Percentiles rank a stretch among this genome's conserved stretches.
These are phyloP conservation scores for Phytophthora sp. DNA, from an alignment of 352 stramenopile species.

Conservation along the genomic window DNA sequence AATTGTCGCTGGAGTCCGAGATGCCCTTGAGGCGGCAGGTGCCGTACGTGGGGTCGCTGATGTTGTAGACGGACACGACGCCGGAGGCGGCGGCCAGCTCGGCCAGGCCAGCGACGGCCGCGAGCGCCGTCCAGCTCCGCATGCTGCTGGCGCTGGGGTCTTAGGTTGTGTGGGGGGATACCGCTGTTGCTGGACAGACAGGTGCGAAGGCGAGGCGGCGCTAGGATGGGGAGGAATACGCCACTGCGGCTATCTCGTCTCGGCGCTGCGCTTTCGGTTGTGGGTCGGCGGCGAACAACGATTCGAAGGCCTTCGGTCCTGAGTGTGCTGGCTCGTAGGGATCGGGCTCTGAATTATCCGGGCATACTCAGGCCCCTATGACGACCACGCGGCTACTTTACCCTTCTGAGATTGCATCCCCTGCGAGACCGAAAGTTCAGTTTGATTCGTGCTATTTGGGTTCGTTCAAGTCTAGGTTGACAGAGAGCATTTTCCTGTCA, in stretches of 20 bases:
- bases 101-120: conserved; percentile 1
- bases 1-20: conserved; percentile 59
- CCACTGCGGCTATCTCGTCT: neutral
- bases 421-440: too few relatives aligned
- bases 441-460: too few relatives aligned
- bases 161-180: conserved; percentile 12
- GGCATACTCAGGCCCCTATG: too few relatives aligned
- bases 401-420: too few relatives aligned
- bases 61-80: conserved; percentile 58
- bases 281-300: neutral
- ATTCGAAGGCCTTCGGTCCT: neutral
- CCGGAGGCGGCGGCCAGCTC: conserved; percentile 25
- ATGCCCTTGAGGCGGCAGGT: conserved; percentile 79
- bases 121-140: conserved; percentile 14
- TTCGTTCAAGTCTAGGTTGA: too few relatives aligned
- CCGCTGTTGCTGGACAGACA: neutral
- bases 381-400: neutral
- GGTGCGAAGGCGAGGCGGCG: neutral
- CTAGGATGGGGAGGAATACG: conserved; percentile 13
- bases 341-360: conserved; percentile 5
- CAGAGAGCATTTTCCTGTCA: too few relatives aligned
- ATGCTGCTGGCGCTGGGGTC: conserved; percentile 8
- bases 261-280: conserved; percentile 6
- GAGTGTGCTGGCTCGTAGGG: neutral
- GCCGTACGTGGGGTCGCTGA: conserved; percentile 64